phyloP scores from a whole-genome alignment of 192 early-diverging fungal genomes.

The Gaertneriomyces sp. region DNA sequence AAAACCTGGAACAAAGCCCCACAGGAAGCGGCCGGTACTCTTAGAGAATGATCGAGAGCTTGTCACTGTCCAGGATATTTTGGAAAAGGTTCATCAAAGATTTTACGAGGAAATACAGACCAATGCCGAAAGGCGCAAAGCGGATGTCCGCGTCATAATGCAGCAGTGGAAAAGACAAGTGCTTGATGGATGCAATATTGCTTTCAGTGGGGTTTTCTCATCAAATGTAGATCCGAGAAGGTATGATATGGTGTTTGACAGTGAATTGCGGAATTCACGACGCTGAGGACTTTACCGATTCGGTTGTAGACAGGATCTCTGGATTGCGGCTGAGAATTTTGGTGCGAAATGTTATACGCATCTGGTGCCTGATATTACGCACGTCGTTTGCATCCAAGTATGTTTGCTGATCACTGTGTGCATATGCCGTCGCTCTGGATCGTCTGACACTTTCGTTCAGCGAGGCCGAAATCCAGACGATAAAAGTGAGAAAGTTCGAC shows the following conservation, averaged over 20 bases:
- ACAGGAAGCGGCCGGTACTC: conserved; percentile 18
- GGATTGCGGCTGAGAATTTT: conserved; percentile 75
- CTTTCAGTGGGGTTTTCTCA: conserved; percentile 83
- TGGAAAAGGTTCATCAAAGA: conserved; percentile 61
- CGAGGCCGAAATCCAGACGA: background rate
- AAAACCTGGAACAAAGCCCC: background rate
- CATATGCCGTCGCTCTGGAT: background rate
- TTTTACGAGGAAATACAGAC: conserved; percentile 52
- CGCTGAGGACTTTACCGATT: background rate
- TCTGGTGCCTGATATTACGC: conserved; percentile 66
- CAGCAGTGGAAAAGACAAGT: conserved; percentile 57
- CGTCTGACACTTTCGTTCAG: background rate
- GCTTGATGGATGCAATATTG: conserved; percentile 62
- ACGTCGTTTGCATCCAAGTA: conserved; percentile 84
- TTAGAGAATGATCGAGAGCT: conserved; percentile 46
- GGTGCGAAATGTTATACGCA: conserved; percentile 74
- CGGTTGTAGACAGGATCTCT: conserved; percentile 62
- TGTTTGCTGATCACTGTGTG: background rate
- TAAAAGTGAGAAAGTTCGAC: conserved; percentile 56
- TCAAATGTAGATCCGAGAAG: conserved; percentile 44
- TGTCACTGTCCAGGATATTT: conserved; percentile 40
- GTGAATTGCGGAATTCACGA: background rate
- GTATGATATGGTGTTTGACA: conserved; percentile 16
- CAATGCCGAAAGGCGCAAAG: background rate
- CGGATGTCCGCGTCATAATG: conserved; percentile 56